Conservation (phyloP, 202 grass and related monocot genomes). For the Panicum virgatum region DNA sequence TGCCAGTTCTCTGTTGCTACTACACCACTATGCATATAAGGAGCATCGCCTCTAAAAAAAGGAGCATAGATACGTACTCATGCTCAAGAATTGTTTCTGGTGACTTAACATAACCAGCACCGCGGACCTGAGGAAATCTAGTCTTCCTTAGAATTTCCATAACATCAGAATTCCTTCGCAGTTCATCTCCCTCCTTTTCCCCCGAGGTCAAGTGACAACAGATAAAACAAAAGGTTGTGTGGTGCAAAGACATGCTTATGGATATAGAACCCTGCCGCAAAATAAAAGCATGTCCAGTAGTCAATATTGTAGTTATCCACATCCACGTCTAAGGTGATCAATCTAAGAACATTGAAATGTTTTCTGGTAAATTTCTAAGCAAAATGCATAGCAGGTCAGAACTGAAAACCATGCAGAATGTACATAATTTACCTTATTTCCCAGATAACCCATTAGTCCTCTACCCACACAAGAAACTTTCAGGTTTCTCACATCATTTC, state of each 20-base stretch:
- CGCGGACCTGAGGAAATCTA: conserved; percentile 69
- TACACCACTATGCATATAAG: background rate
- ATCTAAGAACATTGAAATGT: background rate
- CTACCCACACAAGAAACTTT: conserved; percentile 97
- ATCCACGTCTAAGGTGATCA: background rate
- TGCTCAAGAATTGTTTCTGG: conserved; percentile 94
- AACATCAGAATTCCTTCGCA: conserved; percentile 89
- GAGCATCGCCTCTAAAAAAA: background rate
- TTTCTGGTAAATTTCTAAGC: background rate
- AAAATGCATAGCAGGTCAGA: background rate
- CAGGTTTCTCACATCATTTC: conserved; percentile 85
- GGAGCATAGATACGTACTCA: conserved; percentile 53
- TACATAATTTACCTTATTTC: conserved; percentile 75
- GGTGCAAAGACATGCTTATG: conserved; percentile 96
- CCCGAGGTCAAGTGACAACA: conserved; percentile 95
- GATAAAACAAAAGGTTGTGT: conserved; percentile 90
- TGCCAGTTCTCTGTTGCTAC: background rate
- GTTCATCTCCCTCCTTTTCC: conserved; percentile 95
- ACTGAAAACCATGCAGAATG: background rate
- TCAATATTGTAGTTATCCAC: background rate
- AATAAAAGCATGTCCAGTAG: background rate
- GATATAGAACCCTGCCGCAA: conserved; percentile 87
- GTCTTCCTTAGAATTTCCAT: conserved; percentile 93
- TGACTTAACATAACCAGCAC: conserved; percentile 59
- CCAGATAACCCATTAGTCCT: conserved; percentile 99